A percentile compares a stretch with the other conserved stretches of the same genome.
Conservation (phyloP, 345 rosid genomes). For the Garcia nutans region DNA sequence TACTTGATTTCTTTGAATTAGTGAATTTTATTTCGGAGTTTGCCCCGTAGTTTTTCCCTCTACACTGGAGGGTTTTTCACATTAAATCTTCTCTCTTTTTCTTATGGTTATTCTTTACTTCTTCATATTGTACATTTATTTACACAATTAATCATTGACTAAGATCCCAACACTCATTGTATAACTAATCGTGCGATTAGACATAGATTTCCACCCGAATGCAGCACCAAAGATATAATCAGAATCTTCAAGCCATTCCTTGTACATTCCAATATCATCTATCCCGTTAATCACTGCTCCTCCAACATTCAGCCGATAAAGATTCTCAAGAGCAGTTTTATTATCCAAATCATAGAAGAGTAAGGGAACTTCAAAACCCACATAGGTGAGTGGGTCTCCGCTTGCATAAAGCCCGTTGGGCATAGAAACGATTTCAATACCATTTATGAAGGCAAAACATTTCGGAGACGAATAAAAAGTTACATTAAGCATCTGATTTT, state of each 20-base stretch:
- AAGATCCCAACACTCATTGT: too few species aligned
- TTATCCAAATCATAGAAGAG: not conserved
- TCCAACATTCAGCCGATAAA: constrained; percentile 1
- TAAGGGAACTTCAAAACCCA: not conserved
- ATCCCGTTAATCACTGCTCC: not conserved
- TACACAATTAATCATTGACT: too few species aligned
- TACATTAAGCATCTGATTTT: not conserved
- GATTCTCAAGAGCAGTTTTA: too few species aligned
- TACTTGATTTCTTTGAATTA: too few species aligned
- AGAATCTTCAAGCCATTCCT: not conserved
- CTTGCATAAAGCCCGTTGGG: not conserved
- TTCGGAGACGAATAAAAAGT: not conserved
- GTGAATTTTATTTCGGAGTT: too few species aligned
- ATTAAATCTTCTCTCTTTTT: too few species aligned
- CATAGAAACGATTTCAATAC: constrained; percentile 6
- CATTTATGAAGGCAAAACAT: constrained; percentile 9
- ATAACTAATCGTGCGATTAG: not conserved
- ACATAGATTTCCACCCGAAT: not conserved
- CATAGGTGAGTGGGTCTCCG: not conserved
- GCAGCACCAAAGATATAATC: not conserved
- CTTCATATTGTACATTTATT: too few species aligned
- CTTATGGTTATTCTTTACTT: too few species aligned
- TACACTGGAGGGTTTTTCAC: too few species aligned
- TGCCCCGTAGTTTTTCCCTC: too few species aligned
- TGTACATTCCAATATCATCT: not conserved